Evolutionary conservation across 164 flowering plant species (phyloP).

Genomic region (Vitis amurensis): DNA sequence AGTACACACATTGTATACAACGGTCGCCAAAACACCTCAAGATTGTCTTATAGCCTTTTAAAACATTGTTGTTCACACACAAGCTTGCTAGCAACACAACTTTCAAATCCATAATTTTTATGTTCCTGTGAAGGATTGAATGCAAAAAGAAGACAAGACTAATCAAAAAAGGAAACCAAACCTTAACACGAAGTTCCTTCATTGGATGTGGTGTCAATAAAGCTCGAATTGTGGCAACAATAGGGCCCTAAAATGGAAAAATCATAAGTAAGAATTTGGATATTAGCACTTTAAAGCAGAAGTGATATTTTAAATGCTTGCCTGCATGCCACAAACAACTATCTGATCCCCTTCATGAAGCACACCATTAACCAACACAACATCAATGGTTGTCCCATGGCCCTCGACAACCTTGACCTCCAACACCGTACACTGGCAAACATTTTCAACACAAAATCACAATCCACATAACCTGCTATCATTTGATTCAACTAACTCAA

Average conservation of each 20-base stretch:
- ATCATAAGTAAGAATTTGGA: constrained; percentile 1
- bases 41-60: no score
- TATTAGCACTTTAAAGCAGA: neutral
- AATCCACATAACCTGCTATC: neutral
- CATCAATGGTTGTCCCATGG: constrained; percentile 98
- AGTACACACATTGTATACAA: no score
- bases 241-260: constrained; percentile 71
- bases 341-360: constrained; percentile 98
- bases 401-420: constrained; percentile 99
- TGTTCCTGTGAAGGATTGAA: neutral
- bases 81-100: no score
- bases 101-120: neutral
- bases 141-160: neutral
- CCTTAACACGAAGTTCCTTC: constrained; percentile 98
- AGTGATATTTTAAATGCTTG: constrained; percentile 19
- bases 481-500: neutral
- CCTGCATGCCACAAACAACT: constrained; percentile 98
- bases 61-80: no score
- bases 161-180: constrained; percentile 19
- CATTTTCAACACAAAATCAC: constrained; percentile 12
- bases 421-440: constrained; percentile 88
- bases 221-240: constrained; percentile 86
- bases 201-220: constrained; percentile 96
- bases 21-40: no score
- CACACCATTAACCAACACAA: constrained; percentile 91